Evolutionary conservation across 2,329 filamentous ascomycete species (phyloP), one percentile per base, ranked within the genome.

Genomic region (Venturiaceae sp.): DNA sequence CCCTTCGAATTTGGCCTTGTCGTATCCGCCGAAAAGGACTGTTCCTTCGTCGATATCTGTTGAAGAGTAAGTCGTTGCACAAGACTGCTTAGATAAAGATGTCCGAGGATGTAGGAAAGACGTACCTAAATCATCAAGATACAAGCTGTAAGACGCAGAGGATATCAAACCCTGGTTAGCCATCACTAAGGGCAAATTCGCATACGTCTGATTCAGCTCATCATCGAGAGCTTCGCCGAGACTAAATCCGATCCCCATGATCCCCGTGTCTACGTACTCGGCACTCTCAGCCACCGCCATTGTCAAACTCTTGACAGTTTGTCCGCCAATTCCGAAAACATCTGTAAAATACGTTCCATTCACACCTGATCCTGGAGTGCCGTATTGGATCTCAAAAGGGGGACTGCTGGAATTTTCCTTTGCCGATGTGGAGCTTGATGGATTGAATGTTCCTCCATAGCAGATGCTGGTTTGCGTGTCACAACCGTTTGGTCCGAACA

Each of bases 181-280:
- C 68, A 92, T 77, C 63, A 82, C 77, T 67, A 84, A 79, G 19
- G 90, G 76, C 33, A 92, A 74, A 67, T 88, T 83, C 14, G 78
- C 69, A 63, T 84, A 84, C 76, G 55, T 39, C 16, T 28, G 16
- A 36, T 52, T 11, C 7, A 41, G 8, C 8, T 57, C 39, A 6
- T 13, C 28, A 11, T 47, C 13, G 5, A 57, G 5, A 8, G 55
- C 88, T 72, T 96, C 92, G 69, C 95, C 94, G 62, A 79, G 70
- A 0, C 80, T 69, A 69, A 95, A 96, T 5, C 92, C 92, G 61
- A 96, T 86, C 19, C 92, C 92, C 23, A 96, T 71, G 44, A 96
- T 90, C 37, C 89, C 89, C 69, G 61, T 91, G 13, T 16, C 36
- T 14, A 13, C 36, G 88, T 64, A 91, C 88, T 66, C 90, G 85